A percentile compares a stretch with the other conserved stretches of the same genome.
Conservation (phyloP, 2,329 filamentous ascomycete species). For the Ascochyta lentis region DNA sequence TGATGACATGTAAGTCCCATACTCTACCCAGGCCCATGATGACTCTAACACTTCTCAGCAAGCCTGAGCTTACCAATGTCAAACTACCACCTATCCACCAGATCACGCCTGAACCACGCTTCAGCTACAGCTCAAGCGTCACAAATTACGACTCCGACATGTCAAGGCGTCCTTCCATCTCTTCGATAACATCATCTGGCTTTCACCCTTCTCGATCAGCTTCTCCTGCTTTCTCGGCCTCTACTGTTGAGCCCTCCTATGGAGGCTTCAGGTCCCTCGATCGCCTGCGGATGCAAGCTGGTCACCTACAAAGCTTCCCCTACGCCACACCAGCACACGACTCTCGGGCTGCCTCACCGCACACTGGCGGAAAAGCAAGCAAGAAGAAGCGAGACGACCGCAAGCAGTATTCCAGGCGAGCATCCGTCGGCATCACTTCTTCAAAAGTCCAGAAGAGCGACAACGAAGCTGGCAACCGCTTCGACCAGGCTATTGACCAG, state of each 20-base stretch:
- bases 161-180: slow-evolving; percentile 17
- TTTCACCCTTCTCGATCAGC: slow-evolving; percentile 17
- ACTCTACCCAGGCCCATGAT: not conserved
- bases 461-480: slow-evolving; percentile 18
- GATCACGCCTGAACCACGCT: slow-evolving; percentile 9
- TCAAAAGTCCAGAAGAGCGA: slow-evolving; percentile 15
- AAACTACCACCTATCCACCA: slow-evolving; percentile 15
- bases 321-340: slow-evolving; percentile 3
- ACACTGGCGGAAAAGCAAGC: slow-evolving; percentile 14
- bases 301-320: slow-evolving; percentile 8
- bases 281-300: slow-evolving; percentile 10
- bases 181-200: slow-evolving; percentile 12
- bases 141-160: slow-evolving; percentile 13
- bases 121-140: slow-evolving; percentile 6
- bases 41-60: slow-evolving; percentile 1
- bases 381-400: slow-evolving; percentile 21
- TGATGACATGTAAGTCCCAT: slow-evolving; percentile 6
- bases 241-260: slow-evolving; percentile 7
- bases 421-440: not conserved
- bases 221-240: slow-evolving; percentile 12
- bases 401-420: slow-evolving; percentile 14
- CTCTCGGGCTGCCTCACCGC: not conserved
- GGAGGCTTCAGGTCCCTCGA: slow-evolving; percentile 1
- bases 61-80: slow-evolving; percentile 15
- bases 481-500: slow-evolving; percentile 10